Evolutionary conservation across 1,284 basidiomycete species (phyloP).

Genomic region (Leccinum fuscescens): DNA sequence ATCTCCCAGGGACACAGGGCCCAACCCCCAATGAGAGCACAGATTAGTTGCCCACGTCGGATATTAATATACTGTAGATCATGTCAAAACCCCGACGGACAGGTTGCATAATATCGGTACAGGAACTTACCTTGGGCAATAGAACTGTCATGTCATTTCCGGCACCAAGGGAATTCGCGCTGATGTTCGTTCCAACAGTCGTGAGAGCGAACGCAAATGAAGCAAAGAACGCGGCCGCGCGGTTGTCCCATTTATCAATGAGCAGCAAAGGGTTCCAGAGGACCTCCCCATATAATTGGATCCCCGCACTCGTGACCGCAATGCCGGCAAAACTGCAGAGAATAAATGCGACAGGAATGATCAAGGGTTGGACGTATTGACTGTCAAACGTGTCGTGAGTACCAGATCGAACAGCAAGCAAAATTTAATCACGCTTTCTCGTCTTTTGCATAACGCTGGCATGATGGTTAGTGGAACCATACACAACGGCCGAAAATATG

Average conservation of each 20-base stretch:
- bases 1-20: slow-evolving; percentile 56
- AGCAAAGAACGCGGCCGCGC: slow-evolving; percentile 68
- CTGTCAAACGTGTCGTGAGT: slow-evolving; percentile 27
- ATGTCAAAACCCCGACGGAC: background rate
- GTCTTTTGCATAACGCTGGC: slow-evolving; percentile 32
- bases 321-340: slow-evolving; percentile 58
- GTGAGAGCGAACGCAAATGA: slow-evolving; percentile 58
- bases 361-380: slow-evolving; percentile 57
- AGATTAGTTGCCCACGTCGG: slow-evolving; percentile 61
- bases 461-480: slow-evolving; percentile 1
- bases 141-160: slow-evolving; percentile 66
- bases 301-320: slow-evolving; percentile 52
- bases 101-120: background rate
- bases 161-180: slow-evolving; percentile 60
- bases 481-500: background rate
- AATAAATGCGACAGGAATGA: slow-evolving; percentile 60
- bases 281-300: slow-evolving; percentile 40
- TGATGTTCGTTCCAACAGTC: slow-evolving; percentile 67
- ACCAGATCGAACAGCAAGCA: background rate
- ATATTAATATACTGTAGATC: slow-evolving; percentile 44
- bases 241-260: slow-evolving; percentile 60
- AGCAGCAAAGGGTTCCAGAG: slow-evolving; percentile 45
- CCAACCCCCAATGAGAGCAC: slow-evolving; percentile 60
- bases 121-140: slow-evolving; percentile 36
- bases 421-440: slow-evolving; percentile 28